A percentile compares a stretch with the other conserved stretches of the same genome.
These are phyloP conservation scores for Athelia psychrophila DNA, from an alignment of 1,284 basidiomycete species.

Conservation along the genomic window DNA sequence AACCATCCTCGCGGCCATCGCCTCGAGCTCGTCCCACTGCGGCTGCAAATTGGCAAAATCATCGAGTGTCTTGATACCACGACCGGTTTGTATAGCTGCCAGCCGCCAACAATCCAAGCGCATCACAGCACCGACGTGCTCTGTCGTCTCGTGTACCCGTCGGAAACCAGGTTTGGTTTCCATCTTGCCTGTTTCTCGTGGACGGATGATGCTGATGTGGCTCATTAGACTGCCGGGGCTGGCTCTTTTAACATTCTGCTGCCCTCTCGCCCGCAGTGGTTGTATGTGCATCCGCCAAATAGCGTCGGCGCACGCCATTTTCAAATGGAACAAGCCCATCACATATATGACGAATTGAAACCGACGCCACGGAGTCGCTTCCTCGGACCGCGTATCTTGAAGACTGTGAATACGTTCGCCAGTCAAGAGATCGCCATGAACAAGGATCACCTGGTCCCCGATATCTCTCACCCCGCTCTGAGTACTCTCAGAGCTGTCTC, in stretches of 20 bases:
- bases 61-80: neutral
- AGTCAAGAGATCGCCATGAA: constrained; percentile 2
- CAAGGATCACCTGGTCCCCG: neutral
- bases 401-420: constrained; percentile 1
- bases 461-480: neutral
- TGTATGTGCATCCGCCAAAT: constrained; percentile 10
- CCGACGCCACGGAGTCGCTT: neutral
- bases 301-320: constrained; percentile 15
- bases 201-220: constrained; percentile 7
- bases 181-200: constrained; percentile 13
- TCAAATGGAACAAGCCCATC: constrained; percentile 11
- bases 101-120: constrained; percentile 2
- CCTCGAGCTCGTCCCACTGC: constrained; percentile 2
- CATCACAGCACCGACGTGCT: constrained; percentile 6
- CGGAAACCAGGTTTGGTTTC: constrained; percentile 10
- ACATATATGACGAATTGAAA: constrained; percentile 7
- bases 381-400: neutral
- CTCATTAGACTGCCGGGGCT: constrained; percentile 5
- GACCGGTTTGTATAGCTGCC: neutral
- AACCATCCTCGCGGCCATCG: constrained; percentile 5
- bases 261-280: constrained; percentile 9
- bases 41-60: constrained; percentile 2
- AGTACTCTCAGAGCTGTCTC: neutral
- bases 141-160: constrained; percentile 13
- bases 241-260: constrained; percentile 7